phyloP scores from a whole-genome alignment of 2,329 filamentous ascomycete genomes.

The Penicillium griseofulvum region DNA sequence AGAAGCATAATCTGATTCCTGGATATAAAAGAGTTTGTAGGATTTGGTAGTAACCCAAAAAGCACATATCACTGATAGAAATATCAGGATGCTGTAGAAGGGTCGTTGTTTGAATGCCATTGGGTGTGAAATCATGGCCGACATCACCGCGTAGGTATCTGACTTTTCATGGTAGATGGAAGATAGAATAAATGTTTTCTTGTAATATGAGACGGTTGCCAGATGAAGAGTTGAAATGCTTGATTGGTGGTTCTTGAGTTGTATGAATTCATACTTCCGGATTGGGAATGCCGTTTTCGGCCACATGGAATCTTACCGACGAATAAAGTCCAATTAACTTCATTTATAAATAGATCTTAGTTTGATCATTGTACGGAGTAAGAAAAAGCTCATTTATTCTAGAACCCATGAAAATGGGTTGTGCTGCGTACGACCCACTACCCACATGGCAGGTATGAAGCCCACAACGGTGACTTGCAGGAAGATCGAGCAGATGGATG shows the following conservation, averaged over 20 bases:
- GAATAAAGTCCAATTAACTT: background rate
- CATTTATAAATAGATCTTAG: background rate
- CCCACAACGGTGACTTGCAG: background rate
- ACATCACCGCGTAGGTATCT: background rate
- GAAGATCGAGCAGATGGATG: background rate
- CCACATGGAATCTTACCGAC: background rate
- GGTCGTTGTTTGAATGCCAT: background rate
- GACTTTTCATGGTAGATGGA: background rate
- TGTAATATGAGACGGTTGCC: background rate
- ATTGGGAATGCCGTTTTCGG: conserved; percentile 5
- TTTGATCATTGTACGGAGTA: background rate
- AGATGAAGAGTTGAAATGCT: background rate
- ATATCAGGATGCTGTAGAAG: background rate
- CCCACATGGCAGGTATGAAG: background rate
- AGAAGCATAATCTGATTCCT: background rate
- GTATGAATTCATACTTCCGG: conserved; percentile 3
- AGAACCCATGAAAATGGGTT: background rate
- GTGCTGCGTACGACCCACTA: background rate
- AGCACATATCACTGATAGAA: background rate
- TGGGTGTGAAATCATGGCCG: background rate
- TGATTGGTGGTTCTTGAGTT: background rate
- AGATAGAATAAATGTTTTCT: background rate
- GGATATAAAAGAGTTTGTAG: background rate
- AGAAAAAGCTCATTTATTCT: background rate
- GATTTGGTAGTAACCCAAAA: background rate